phyloP scores from a whole-genome alignment of 106 monocot genomes.

The Dioscorea alata region DNA sequence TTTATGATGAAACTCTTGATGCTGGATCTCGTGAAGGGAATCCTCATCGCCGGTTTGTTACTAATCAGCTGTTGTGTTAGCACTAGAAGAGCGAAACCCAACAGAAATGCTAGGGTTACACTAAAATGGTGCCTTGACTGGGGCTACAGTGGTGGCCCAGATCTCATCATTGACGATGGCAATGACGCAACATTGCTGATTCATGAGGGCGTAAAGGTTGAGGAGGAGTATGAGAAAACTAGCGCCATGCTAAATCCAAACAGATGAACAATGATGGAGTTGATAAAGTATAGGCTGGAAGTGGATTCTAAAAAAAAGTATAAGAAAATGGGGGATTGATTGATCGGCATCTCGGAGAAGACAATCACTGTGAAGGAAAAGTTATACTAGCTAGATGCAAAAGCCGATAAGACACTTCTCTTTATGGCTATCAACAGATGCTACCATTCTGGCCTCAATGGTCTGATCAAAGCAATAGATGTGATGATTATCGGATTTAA shows the following conservation, averaged over 20 bases:
- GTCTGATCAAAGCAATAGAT: slow-evolving; percentile 81
- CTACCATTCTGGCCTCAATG: slow-evolving; percentile 82
- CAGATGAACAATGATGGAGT: slow-evolving; percentile 58
- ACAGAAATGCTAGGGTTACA: too few relatives aligned
- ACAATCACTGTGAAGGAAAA: slow-evolving; percentile 72
- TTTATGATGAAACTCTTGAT: slow-evolving; percentile 23
- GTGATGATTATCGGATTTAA: too few relatives aligned
- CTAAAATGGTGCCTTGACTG: slow-evolving; percentile 78
- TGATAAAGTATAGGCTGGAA: slow-evolving; percentile 61
- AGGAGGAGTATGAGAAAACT: slow-evolving; percentile 76
- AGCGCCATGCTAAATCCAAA: slow-evolving; percentile 59
- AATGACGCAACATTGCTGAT: slow-evolving; percentile 75
- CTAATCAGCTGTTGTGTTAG: slow-evolving; percentile 43
- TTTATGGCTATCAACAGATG: slow-evolving; percentile 83
- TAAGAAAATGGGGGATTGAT: slow-evolving; percentile 65
- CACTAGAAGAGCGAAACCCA: too few relatives aligned
- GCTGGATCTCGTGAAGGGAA: slow-evolving; percentile 36
- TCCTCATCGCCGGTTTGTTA: slow-evolving; percentile 31
- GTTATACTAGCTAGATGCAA: slow-evolving; percentile 85
- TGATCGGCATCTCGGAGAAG: slow-evolving; percentile 78
- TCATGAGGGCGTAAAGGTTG: slow-evolving; percentile 78
- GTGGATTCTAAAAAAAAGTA: slow-evolving; percentile 61
- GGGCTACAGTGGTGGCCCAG: slow-evolving; percentile 65
- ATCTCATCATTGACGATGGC: slow-evolving; percentile 82
- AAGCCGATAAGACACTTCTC: slow-evolving; percentile 50